Evolutionary conservation across 1,284 basidiomycete genomes (phyloP), one percentile per base, ranked within the genome.

Genomic region (Golubevia pallescens): DNA sequence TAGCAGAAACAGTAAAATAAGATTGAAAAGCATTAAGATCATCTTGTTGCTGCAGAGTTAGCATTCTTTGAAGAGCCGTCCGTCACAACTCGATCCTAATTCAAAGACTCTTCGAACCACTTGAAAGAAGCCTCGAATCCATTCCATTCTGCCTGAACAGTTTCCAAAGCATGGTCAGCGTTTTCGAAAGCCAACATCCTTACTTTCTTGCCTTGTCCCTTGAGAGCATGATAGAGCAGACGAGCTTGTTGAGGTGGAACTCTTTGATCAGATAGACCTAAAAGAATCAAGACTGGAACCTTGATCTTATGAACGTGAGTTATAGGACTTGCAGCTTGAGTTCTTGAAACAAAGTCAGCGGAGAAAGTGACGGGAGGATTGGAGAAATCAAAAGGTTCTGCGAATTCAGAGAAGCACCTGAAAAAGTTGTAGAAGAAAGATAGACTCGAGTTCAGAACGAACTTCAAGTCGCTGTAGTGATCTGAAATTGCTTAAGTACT

Each of bases 101-200:
- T 38, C 34, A 38, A 38, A 38, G 34, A 4, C 34, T 38, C 34
- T 38, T 38, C 5, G 34, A 38, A 38, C 62, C 57, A 63, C 16
- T 48, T 19, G 38, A 65, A 32, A 8, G 24, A 3, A 23, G 63
- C 63, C 23, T 65, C 63, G 13, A 16, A 63, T 32, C 60, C 24
- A 10, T 62, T 23, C 19, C 38, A 20, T 56, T 68, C 67, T 13
- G 60, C 61, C 55, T 69, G 67, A 48, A 69, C 55, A 0, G 60
- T 66, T 34, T 69, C 67, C 32, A 71, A 57, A 20, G 70, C 67
- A 52, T 71, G 70, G 20, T 71, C 70, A 7, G 60, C 58, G 34
- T 57, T 65, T 6, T 61, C 48, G 48, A 66, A 69, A 21, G 59
- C 42, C 57, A 66, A 51, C 63, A 66, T 62, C 19, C 60, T 51